Percentiles rank a stretch among this genome's conserved stretches.
Conservation (phyloP, 2,329 filamentous ascomycete genomes). For the Monilinia polystroma region DNA sequence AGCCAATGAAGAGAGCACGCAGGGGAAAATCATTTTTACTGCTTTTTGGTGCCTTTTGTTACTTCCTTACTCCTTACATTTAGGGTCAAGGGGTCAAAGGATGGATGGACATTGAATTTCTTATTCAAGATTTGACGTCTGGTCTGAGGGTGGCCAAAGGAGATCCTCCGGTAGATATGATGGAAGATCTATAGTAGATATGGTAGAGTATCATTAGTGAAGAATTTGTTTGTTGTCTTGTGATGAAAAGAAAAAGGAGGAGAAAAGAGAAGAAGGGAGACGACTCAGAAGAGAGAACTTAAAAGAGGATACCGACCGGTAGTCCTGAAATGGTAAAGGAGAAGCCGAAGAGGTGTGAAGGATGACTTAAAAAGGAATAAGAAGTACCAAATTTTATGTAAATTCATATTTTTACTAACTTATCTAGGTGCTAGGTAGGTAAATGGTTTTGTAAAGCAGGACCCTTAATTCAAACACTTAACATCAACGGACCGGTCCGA, state of each 20-base stretch:
- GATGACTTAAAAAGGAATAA: not conserved
- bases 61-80: not conserved
- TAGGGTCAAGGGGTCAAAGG: not conserved
- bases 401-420: not conserved
- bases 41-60: not conserved
- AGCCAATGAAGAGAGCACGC: not conserved
- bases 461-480: slow-evolving; percentile 1
- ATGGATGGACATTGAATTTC: not conserved
- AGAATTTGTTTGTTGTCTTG: not conserved
- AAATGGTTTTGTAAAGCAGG: not conserved
- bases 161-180: slow-evolving; percentile 4
- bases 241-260: slow-evolving; percentile 9
- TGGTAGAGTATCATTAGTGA: not conserved
- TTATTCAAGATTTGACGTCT: not conserved
- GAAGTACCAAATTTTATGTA: not conserved
- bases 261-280: not conserved
- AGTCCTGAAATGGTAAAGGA: no score
- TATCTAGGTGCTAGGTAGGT: not conserved
- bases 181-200: no score
- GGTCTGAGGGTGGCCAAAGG: not conserved
- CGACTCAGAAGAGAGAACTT: not conserved
- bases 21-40: slow-evolving; percentile 8
- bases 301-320: no score
- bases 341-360: no score
- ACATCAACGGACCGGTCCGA: slow-evolving; percentile 7